These are phyloP conservation scores for Avena eriantha DNA, from an alignment of 176 grass and related monocot species.

Conservation along the genomic window DNA sequence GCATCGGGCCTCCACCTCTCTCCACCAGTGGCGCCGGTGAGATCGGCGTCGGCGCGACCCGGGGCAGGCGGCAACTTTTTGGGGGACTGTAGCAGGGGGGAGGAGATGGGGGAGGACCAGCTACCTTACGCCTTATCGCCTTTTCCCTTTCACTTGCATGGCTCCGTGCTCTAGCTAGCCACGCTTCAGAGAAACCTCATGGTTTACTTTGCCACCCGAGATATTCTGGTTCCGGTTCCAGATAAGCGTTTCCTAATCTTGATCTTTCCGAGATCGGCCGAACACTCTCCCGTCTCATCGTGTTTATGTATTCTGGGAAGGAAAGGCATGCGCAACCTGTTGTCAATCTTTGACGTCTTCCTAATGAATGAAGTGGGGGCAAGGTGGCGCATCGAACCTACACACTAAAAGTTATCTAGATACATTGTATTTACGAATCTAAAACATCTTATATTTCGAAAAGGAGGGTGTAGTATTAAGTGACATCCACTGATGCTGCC, in stretches of 20 bases:
- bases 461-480: not conserved
- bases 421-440: too few species aligned
- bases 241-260: constrained; percentile 4
- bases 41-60: too few species aligned
- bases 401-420: too few species aligned
- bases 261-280: constrained; percentile 19
- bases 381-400: not conserved
- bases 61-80: too few species aligned
- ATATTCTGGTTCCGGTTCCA: not conserved
- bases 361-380: not conserved
- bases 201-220: not conserved
- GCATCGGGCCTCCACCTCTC: too few species aligned
- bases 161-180: too few species aligned
- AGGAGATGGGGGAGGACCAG: too few species aligned
- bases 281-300: constrained; percentile 21
- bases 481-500: not conserved
- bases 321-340: not conserved
- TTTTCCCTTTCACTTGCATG: not conserved
- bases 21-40: too few species aligned
- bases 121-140: too few species aligned
- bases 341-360: constrained; percentile 47
- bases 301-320: not conserved
- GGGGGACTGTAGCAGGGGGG: too few species aligned
- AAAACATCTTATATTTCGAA: too few species aligned
- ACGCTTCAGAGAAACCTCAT: too few species aligned